Conservation (phyloP, 2,329 filamentous ascomycete species). For the Chaetomiaceae sp. region DNA sequence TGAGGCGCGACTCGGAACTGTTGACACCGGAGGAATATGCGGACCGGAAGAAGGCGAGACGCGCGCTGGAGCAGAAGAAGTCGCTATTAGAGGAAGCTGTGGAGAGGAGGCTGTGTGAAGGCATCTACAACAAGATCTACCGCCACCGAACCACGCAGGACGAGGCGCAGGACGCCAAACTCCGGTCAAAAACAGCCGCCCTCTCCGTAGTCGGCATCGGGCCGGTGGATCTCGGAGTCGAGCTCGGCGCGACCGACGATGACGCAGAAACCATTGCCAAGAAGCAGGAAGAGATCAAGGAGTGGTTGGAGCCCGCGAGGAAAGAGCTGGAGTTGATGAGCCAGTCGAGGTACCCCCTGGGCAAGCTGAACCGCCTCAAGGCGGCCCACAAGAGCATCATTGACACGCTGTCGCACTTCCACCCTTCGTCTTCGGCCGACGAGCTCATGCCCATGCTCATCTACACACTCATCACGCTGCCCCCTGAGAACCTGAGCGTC, state of each 20-base stretch:
- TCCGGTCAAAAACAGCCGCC: conserved; percentile 90
- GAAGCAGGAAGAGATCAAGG: conserved; percentile 63
- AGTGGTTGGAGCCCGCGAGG: conserved; percentile 67
- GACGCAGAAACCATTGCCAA: conserved; percentile 55
- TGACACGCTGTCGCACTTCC: conserved; percentile 68
- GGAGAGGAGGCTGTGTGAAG: conserved; percentile 78
- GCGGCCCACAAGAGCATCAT: conserved; percentile 91
- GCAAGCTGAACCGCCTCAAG: conserved; percentile 85
- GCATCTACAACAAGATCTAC: conserved; percentile 84
- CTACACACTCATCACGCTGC: conserved; percentile 87
- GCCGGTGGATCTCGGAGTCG: conserved; percentile 75
- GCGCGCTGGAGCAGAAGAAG: conserved; percentile 72
- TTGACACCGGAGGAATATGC: conserved; percentile 81
- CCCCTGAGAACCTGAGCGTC: conserved; percentile 78
- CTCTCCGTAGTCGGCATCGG: conserved; percentile 88
- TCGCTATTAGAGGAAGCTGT: conserved; percentile 82
- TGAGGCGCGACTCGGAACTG: conserved; percentile 57
- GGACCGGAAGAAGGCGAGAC: conserved; percentile 72
- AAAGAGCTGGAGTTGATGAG: conserved; percentile 76
- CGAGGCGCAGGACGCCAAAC: conserved; percentile 88
- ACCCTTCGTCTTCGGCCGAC: conserved; percentile 83
- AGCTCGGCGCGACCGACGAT: conserved; percentile 56
- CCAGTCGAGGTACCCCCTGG: conserved; percentile 79
- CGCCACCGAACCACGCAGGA: conserved; percentile 88
- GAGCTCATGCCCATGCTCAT: conserved; percentile 97